Conservation (phyloP, 176 grass and related monocot species). For the Oryza meridionalis region DNA sequence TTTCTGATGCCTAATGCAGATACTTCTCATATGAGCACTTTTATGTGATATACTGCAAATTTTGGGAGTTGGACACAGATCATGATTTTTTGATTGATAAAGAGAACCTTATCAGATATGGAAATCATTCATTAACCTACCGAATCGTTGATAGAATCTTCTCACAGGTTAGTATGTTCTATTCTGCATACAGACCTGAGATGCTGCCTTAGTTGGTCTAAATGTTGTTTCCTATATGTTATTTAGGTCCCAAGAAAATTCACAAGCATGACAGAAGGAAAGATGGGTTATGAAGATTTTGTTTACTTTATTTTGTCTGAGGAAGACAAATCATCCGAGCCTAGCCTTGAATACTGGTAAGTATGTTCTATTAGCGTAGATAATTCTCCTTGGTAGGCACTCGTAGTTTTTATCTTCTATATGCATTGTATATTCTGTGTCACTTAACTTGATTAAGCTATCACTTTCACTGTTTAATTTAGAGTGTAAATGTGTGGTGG, state of each 20-base stretch:
- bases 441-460: constrained; percentile 14
- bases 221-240: constrained; percentile 30
- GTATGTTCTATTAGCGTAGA: constrained; percentile 17
- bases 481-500: constrained; percentile 3
- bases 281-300: constrained; percentile 99
- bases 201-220: neutral
- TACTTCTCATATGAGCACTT: constrained; percentile 99
- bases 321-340: constrained; percentile 97
- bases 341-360: constrained; percentile 99
- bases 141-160: constrained; percentile 99
- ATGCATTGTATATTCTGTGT: constrained; percentile 23
- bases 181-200: constrained; percentile 17
- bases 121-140: constrained; percentile 96
- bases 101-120: constrained; percentile 99
- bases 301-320: constrained; percentile 99
- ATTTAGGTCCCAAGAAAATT: constrained; percentile 92
- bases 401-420: neutral
- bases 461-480: constrained; percentile 19
- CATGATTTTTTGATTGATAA: constrained; percentile 99
- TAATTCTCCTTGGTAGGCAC: constrained; percentile 28
- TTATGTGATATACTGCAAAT: constrained; percentile 99
- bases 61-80: constrained; percentile 99
- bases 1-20: constrained; percentile 55
- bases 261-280: constrained; percentile 86
- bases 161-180: constrained; percentile 73